These are phyloP conservation scores for Flaveria trinervia DNA, from an alignment of 129 eudicot genomes.

Conservation along the genomic window DNA sequence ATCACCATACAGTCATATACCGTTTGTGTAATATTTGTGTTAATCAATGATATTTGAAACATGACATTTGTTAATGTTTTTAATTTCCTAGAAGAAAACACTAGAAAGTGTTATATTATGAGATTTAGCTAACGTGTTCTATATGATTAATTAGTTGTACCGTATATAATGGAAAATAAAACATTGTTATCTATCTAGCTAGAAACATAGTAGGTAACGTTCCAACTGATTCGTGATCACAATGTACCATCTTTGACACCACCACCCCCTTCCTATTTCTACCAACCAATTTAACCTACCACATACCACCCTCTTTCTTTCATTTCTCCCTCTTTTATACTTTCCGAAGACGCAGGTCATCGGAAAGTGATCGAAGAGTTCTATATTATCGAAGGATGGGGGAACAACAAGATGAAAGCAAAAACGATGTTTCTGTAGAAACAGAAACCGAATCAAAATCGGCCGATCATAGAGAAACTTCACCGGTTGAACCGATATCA, in stretches of 20 bases:
- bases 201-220: constrained; percentile 42
- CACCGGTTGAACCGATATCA: background rate
- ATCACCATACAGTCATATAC: no score
- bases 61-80: no score
- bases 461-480: background rate
- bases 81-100: no score
- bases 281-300: constrained; percentile 40
- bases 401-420: constrained; percentile 23
- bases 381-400: constrained; percentile 18
- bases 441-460: background rate
- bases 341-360: background rate
- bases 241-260: constrained; percentile 37
- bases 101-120: no score
- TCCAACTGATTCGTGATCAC: constrained; percentile 41
- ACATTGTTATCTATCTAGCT: constrained; percentile 25
- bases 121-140: no score
- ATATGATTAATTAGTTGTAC: no score
- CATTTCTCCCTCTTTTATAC: constrained; percentile 14
- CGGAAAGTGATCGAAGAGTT: background rate
- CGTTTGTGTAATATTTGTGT: no score
- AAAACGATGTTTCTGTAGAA: constrained; percentile 16
- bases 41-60: no score
- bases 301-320: constrained; percentile 10
- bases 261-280: constrained; percentile 33
- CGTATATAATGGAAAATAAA: background rate